phyloP scores from a whole-genome alignment of 73 alveolate species.

The Paramecium primaurelia region DNA sequence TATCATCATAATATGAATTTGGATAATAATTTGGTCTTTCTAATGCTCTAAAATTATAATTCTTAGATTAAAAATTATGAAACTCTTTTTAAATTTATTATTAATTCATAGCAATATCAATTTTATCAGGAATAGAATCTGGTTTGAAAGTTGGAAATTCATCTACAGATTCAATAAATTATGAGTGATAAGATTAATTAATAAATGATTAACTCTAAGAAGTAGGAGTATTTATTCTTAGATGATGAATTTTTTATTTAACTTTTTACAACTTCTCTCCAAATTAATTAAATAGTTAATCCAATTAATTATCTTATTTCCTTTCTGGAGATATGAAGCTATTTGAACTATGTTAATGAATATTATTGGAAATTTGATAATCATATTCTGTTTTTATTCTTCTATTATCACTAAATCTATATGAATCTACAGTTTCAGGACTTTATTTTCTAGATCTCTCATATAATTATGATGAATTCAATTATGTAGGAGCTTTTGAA shows the following conservation, averaged over 20 bases:
- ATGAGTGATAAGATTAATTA: not conserved
- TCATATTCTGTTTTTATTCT: not conserved
- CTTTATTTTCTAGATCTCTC: not conserved
- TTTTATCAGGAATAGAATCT: not conserved
- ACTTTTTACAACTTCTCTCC: not conserved
- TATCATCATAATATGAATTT: not conserved
- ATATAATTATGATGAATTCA: not conserved
- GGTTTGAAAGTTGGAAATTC: conserved; percentile 37
- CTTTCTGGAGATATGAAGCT: not conserved
- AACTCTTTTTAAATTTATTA: not conserved
- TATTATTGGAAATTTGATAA: not conserved
- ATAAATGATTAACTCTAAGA: not conserved
- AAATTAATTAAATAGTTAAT: not conserved
- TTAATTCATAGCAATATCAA: not conserved
- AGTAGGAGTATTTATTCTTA: conserved; percentile 33
- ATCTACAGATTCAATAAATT: not conserved
- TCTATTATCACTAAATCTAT: not conserved
- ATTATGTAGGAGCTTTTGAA: not conserved
- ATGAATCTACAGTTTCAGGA: not conserved
- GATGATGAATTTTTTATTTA: not conserved
- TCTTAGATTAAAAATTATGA: not conserved
- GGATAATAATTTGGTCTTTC: not conserved
- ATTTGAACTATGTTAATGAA: not conserved
- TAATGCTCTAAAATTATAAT: not conserved
- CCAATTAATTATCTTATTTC: not conserved